A percentile compares a stretch with the other conserved stretches of the same genome.
phyloP scores from a whole-genome alignment of 1,284 basidiomycete genomes.

The Chondrostereum purpureum region DNA sequence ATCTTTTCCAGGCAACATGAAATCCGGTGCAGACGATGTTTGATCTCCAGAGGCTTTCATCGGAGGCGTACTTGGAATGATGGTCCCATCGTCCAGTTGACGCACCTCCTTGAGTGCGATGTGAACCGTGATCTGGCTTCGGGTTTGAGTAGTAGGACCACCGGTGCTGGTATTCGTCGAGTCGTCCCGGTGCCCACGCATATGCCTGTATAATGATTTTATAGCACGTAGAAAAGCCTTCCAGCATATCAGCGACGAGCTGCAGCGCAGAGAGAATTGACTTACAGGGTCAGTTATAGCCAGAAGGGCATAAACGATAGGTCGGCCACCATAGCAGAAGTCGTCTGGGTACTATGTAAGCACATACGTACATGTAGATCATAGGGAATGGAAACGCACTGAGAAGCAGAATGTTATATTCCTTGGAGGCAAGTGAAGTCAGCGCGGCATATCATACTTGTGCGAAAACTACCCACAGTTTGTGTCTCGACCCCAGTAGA shows the following conservation, averaged over 20 bases:
- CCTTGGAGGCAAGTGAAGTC: too few species aligned
- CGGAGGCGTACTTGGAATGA: background rate
- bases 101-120: constrained; percentile 3
- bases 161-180: background rate
- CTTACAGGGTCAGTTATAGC: constrained; percentile 22
- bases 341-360: constrained; percentile 6
- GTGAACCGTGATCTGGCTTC: constrained; percentile 5
- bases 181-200: background rate
- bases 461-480: background rate
- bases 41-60: background rate
- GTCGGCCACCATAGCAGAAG: constrained; percentile 19
- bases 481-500: background rate
- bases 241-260: background rate
- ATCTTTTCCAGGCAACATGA: background rate
- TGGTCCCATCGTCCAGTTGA: constrained; percentile 1
- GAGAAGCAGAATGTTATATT: constrained; percentile 9
- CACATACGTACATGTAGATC: too few species aligned
- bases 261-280: background rate
- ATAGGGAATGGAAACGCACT: constrained; percentile 6
- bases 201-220: background rate
- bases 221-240: background rate
- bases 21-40: background rate
- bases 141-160: background rate
- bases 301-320: constrained; percentile 19
- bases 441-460: too few species aligned